Evolutionary conservation across 1,139 yeast genomes (phyloP).

Genomic region (Magnusiomyces suaveolens): DNA sequence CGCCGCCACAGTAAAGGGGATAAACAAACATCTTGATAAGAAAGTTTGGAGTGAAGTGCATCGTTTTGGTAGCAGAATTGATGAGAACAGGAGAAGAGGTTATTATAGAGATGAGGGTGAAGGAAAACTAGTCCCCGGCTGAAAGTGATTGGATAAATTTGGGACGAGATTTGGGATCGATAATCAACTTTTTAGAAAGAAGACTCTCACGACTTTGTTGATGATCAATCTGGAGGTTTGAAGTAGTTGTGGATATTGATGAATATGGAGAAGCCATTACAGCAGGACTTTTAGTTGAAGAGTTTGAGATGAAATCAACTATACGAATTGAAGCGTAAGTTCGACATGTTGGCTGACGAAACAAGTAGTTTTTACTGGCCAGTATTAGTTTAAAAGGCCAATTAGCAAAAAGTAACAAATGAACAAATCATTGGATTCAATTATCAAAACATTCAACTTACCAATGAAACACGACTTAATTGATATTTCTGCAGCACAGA

Average conservation of each 20-base stretch:
- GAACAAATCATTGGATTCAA: no score
- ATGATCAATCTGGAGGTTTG: not conserved
- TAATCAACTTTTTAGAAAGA: conserved; percentile 6
- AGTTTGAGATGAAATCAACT: not conserved
- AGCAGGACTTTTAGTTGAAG: conserved; percentile 2
- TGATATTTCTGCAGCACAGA: no score
- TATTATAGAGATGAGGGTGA: conserved; percentile 26
- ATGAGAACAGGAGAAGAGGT: conserved; percentile 30
- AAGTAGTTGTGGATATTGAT: not conserved
- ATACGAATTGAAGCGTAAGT: no score
- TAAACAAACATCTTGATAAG: conserved; percentile 65
- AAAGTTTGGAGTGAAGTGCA: conserved; percentile 50
- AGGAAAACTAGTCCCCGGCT: conserved; percentile 20
- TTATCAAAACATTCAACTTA: no score
- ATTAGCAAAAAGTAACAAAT: no score
- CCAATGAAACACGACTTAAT: no score
- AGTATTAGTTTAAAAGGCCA: no score
- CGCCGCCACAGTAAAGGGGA: conserved; percentile 88
- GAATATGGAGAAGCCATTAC: not conserved
- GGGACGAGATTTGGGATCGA: conserved; percentile 14
- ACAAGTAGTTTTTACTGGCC: no score
- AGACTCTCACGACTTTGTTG: not conserved
- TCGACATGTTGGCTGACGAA: not conserved
- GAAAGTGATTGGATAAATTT: conserved; percentile 21
- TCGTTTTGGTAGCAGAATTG: conserved; percentile 27